Conservation (phyloP, 257 asterid species). For the Marsdenia floribunda region DNA sequence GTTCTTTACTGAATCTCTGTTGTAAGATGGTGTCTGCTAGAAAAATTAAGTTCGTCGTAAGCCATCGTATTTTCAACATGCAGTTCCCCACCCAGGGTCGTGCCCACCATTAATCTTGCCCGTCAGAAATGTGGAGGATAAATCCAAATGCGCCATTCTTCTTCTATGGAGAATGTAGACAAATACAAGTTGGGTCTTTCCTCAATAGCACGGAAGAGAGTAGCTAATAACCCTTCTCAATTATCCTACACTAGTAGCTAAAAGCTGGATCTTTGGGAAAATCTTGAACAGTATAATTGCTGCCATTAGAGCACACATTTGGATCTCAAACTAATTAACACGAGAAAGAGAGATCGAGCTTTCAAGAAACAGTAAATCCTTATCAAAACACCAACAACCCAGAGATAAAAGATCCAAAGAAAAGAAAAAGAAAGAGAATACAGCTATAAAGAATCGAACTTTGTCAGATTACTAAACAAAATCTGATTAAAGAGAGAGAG, state of each 20-base stretch:
- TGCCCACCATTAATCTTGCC: not conserved
- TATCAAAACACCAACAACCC: not conserved
- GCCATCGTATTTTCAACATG: not conserved
- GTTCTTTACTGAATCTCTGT: slow-evolving; percentile 10
- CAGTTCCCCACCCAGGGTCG: not conserved
- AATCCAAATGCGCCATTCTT: slow-evolving; percentile 1
- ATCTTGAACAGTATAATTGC: not conserved
- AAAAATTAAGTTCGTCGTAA: not conserved
- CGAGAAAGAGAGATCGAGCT: not conserved
- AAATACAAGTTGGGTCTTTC: not conserved
- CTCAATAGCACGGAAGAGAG: not conserved
- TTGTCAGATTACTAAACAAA: slow-evolving; percentile 11
- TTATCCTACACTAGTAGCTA: not conserved
- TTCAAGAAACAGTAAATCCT: not conserved
- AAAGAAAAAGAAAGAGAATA: not conserved
- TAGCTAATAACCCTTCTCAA: not conserved
- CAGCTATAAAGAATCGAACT: not conserved
- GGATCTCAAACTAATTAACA: not conserved
- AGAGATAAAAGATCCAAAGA: not conserved
- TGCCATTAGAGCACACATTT: not conserved
- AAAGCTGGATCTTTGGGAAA: not conserved
- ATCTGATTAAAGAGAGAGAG: not conserved
- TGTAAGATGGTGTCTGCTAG: not conserved
- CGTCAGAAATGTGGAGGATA: not conserved
- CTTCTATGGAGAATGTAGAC: not conserved